Evolutionary conservation across 768 basidiomycete genomes (phyloP).

Genomic region (Mycena capillaripes): DNA sequence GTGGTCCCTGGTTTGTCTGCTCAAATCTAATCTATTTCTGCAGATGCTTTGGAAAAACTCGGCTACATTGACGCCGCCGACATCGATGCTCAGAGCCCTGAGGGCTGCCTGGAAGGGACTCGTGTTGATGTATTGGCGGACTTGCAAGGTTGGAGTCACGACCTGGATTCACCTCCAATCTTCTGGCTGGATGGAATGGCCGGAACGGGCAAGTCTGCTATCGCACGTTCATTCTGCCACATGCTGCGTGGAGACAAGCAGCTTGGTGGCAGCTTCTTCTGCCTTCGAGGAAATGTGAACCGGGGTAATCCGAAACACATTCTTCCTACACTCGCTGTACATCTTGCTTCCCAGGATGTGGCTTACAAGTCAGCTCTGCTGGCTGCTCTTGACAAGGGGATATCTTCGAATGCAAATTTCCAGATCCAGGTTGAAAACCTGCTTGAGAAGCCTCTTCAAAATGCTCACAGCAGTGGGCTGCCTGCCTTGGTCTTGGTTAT

Average conservation of each 20-base stretch:
- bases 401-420: conserved; percentile 2
- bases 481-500: not conserved
- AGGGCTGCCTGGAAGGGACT: no score
- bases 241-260: not conserved
- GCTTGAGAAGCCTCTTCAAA: not conserved
- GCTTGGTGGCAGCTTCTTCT: conserved; percentile 13
- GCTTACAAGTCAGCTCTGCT: not conserved
- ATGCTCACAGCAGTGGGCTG: not conserved
- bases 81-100: no score
- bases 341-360: not conserved
- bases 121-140: no score
- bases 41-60: no score
- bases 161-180: no score
- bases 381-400: not conserved
- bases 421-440: conserved; percentile 2
- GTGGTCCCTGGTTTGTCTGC: not conserved
- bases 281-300: conserved; percentile 7
- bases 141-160: no score
- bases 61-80: no score
- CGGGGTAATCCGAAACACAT: not conserved
- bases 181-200: no score
- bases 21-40: not conserved
- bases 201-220: no score
- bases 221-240: conserved; percentile 7
- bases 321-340: conserved; percentile 1